Evolutionary conservation across 148 eudicot genomes (phyloP).

Genomic region (Chenopodium album): DNA sequence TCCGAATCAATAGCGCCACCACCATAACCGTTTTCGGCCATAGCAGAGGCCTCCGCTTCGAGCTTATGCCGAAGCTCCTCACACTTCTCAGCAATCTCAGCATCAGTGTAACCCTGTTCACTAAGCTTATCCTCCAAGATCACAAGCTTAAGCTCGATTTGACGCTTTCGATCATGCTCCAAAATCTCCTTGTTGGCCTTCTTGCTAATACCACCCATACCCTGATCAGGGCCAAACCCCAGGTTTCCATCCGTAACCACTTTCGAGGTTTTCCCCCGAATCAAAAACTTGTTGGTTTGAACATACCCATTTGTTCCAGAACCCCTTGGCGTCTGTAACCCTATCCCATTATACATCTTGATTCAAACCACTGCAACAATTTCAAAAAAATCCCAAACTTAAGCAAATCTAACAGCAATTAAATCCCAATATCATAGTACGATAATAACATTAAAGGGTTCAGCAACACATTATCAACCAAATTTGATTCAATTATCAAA

Average conservation of each 20-base stretch:
- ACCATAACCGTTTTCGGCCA: constrained; percentile 28
- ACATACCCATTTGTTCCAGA: constrained; percentile 95
- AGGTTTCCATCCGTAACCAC: constrained; percentile 37
- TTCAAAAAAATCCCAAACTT: not conserved
- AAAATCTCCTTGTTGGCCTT: constrained; percentile 74
- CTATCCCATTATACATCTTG: constrained; percentile 92
- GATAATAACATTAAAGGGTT: no score
- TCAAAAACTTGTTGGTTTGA: constrained; percentile 74
- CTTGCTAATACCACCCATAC: constrained; percentile 60
- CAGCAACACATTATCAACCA: no score
- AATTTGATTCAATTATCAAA: no score
- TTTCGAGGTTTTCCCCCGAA: constrained; percentile 49
- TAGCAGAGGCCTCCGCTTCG: constrained; percentile 55
- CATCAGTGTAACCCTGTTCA: constrained; percentile 79
- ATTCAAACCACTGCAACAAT: constrained; percentile 9
- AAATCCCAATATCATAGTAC: no score
- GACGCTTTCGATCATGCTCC: constrained; percentile 95
- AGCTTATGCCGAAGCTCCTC: constrained; percentile 56
- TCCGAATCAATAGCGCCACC: constrained; percentile 30
- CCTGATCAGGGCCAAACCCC: constrained; percentile 64
- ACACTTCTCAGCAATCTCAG: constrained; percentile 65
- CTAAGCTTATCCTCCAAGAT: constrained; percentile 70
- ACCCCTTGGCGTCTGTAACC: constrained; percentile 80
- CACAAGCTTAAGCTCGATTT: constrained; percentile 80
- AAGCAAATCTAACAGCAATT: not conserved